These are phyloP conservation scores for Ceratobasidium sp. DNA, from an alignment of 1,284 basidiomycete species.

Conservation along the genomic window DNA sequence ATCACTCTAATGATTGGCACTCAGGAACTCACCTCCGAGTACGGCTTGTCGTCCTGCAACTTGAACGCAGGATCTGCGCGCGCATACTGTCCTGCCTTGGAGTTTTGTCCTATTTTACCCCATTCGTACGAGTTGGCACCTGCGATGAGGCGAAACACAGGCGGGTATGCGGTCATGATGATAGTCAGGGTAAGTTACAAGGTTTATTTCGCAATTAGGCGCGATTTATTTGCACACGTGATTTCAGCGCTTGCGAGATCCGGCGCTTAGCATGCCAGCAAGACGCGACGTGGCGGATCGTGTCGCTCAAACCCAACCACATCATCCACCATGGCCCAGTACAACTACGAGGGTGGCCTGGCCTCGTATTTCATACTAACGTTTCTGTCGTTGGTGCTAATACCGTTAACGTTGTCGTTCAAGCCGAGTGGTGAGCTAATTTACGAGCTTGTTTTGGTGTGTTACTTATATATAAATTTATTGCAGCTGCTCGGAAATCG, in stretches of 20 bases:
- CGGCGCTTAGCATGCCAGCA: slow-evolving; percentile 43
- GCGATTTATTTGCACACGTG: slow-evolving; percentile 40
- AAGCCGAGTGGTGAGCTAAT: slow-evolving; percentile 59
- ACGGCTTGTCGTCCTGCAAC: slow-evolving; percentile 70
- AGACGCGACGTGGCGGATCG: slow-evolving; percentile 44
- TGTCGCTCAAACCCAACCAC: slow-evolving; percentile 9
- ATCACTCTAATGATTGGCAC: slow-evolving; percentile 8
- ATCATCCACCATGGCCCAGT: slow-evolving; percentile 72
- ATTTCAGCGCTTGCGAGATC: slow-evolving; percentile 22
- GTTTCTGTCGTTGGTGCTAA: slow-evolving; percentile 82
- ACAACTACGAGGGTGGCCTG: slow-evolving; percentile 91
- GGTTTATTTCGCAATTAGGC: slow-evolving; percentile 17
- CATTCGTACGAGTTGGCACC: slow-evolving; percentile 64
- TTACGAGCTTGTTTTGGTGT: slow-evolving; percentile 6
- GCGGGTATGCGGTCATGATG: slow-evolving; percentile 27
- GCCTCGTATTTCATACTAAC: slow-evolving; percentile 91
- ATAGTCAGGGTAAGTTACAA: not conserved
- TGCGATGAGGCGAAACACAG: slow-evolving; percentile 50
- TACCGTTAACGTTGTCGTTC: slow-evolving; percentile 78
- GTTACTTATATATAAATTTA: not conserved
- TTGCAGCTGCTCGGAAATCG: slow-evolving; percentile 36
- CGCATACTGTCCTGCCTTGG: slow-evolving; percentile 67
- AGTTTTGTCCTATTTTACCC: slow-evolving; percentile 67
- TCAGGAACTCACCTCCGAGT: slow-evolving; percentile 70
- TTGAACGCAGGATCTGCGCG: slow-evolving; percentile 63